phyloP scores from a whole-genome alignment of 164 flowering plant species.

The Berberis thunbergii region DNA sequence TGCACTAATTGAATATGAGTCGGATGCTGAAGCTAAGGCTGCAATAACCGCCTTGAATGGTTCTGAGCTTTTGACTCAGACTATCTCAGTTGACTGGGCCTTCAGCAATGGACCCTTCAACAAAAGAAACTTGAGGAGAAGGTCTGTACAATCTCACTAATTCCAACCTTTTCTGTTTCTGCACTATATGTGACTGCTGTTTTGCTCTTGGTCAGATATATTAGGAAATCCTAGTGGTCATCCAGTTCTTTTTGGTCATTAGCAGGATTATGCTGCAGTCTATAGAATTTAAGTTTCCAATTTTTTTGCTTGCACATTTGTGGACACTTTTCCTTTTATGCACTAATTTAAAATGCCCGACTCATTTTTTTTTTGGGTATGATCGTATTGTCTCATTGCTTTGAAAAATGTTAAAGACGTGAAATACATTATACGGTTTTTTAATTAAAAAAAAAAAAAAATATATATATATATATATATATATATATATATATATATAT shows the following conservation, averaged over 20 bases:
- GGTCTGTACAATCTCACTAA: slow-evolving; percentile 17
- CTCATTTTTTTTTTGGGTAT: too few species aligned
- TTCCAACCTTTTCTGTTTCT: neutral
- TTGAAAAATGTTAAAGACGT: too few species aligned
- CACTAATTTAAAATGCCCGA: too few species aligned
- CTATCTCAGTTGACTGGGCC: slow-evolving; percentile 45
- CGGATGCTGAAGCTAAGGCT: slow-evolving; percentile 37
- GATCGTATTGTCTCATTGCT: too few species aligned
- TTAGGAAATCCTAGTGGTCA: neutral
- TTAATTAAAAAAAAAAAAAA: too few species aligned
- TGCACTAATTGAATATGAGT: slow-evolving; percentile 42
- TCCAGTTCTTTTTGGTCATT: neutral
- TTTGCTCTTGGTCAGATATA: neutral
- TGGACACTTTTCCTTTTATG: neutral
- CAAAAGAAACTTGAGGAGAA: slow-evolving; percentile 32
- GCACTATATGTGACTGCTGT: too few species aligned
- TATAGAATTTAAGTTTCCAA: neutral
- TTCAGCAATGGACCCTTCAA: slow-evolving; percentile 51
- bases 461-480: too few species aligned
- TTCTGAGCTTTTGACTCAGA: slow-evolving; percentile 30
- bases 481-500: too few species aligned
- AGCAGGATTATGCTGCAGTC: neutral
- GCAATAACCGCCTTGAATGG: slow-evolving; percentile 43
- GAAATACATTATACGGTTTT: too few species aligned
- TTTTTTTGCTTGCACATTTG: neutral